Base-by-base conservation (phyloP, 2,329 filamentous ascomycete genomes). In the Didymella keratinophila region DNA sequence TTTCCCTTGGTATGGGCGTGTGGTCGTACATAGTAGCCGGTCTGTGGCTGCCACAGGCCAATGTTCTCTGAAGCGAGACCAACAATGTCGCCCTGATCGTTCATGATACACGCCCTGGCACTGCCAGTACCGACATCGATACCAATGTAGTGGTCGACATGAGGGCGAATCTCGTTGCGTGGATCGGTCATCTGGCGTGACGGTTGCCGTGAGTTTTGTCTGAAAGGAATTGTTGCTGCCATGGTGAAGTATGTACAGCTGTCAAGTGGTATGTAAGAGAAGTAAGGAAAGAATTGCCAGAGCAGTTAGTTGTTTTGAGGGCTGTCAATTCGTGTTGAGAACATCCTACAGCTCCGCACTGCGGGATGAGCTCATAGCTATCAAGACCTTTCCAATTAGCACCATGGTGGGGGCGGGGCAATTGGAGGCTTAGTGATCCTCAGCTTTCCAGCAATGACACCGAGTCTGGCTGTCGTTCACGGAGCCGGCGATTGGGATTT, bases 51-150 rank as follows among this genome's bases (percentile, higher is more conserved):
- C 81, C 81, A 83, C 18, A 83, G 72, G 37, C 78, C 80, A 76
- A 83, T 81, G 74, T 83, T 81, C 68, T 84, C 76, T 62, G 81
- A 81, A 55, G 82, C 83, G 61, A 84, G 64, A 59, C 81, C 81
- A 41, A 89, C 86, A 79, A 99, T 98, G 73, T 97, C 92, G 52
- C 95, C 95, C 39, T 90, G 88, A 62, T 88, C 86, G 76, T 98
- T 92, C 78, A 99, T 97, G 74, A 99, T 92, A 79, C 95, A 98
- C 53, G 95, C 95, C 74, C 95, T 87, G 37, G 94, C 95, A 76
- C 92, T 97, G 55, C 95, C 95, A 20, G 95, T 99, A 51, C 95
- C 95, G 49, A 99, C 94, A 80, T 99, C 95, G 68, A 99, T 92
- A 61, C 94, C 94, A 72, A 98, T 87, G 75, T 85, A 88, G 71